Conservation (phyloP, 2,329 filamentous ascomycete species). For the Purpureocillium takamizusanense region DNA sequence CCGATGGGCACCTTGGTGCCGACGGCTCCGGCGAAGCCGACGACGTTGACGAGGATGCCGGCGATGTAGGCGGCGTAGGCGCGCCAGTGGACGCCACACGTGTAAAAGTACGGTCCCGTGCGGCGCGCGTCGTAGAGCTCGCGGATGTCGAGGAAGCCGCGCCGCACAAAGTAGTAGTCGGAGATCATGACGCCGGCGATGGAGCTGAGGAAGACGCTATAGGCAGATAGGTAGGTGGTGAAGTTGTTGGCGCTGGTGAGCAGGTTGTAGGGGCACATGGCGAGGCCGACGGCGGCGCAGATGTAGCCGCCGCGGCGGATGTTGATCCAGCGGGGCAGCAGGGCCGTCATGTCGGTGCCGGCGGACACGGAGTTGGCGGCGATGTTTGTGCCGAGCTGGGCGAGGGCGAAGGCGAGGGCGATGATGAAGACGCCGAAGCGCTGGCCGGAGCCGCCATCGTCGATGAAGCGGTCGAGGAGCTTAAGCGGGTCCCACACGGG, state of each 20-base stretch:
- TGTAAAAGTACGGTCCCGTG: slow-evolving; percentile 64
- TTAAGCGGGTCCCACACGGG: slow-evolving; percentile 67
- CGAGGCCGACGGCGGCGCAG: slow-evolving; percentile 69
- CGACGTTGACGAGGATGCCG: slow-evolving; percentile 83
- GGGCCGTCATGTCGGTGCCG: slow-evolving; percentile 72
- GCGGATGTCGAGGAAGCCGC: slow-evolving; percentile 69
- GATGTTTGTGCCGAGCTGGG: slow-evolving; percentile 80
- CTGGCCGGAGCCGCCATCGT: slow-evolving; percentile 58
- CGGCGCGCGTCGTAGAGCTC: slow-evolving; percentile 68
- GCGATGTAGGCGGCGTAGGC: slow-evolving; percentile 75
- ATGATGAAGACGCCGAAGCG: slow-evolving; percentile 72
- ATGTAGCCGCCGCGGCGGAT: slow-evolving; percentile 84
- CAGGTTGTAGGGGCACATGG: slow-evolving; percentile 81
- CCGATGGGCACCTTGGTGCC: slow-evolving; percentile 63
- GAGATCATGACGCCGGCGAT: slow-evolving; percentile 85
- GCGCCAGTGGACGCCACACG: slow-evolving; percentile 68
- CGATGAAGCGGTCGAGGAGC: slow-evolving; percentile 57
- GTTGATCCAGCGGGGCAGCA: slow-evolving; percentile 70
- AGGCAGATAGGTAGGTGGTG: slow-evolving; percentile 84
- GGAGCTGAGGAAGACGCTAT: slow-evolving; percentile 87
- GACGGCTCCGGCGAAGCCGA: slow-evolving; percentile 80
- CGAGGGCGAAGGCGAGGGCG: slow-evolving; percentile 60
- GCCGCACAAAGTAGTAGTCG: slow-evolving; percentile 82
- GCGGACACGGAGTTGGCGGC: slow-evolving; percentile 80
- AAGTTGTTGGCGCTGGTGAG: slow-evolving; percentile 71